phyloP scores from a whole-genome alignment of 2,329 filamentous ascomycete genomes.

The Celoporthe dispersa region DNA sequence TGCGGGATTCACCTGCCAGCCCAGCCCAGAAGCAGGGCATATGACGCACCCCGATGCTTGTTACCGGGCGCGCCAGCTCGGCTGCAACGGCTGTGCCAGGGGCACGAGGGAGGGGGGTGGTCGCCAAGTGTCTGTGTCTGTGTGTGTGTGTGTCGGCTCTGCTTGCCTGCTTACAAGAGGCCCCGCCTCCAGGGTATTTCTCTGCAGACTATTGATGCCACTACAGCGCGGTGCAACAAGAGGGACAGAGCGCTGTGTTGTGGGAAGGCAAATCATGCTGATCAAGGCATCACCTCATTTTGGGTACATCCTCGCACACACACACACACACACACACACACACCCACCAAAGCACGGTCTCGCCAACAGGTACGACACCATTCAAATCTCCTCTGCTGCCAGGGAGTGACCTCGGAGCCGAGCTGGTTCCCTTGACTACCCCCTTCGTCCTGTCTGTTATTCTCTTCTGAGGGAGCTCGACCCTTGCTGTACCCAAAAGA shows the following conservation, averaged over 20 bases:
- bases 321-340: background rate
- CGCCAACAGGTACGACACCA: background rate
- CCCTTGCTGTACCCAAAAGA: background rate
- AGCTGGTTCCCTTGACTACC: background rate
- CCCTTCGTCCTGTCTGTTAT: background rate
- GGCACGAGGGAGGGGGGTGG: background rate
- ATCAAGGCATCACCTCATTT: slow-evolving; percentile 21
- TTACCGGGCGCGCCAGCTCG: background rate
- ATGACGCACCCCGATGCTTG: slow-evolving; percentile 2
- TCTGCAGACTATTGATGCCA: slow-evolving; percentile 13
- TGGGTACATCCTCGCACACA: slow-evolving; percentile 17
- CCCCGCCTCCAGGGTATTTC: background rate
- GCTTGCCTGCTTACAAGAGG: slow-evolving; percentile 9
- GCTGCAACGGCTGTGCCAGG: slow-evolving; percentile 5
- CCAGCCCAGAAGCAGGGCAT: background rate
- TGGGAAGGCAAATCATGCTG: slow-evolving; percentile 8
- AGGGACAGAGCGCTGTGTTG: background rate
- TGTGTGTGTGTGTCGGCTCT: background rate
- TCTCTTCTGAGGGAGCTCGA: background rate
- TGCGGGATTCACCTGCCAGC: slow-evolving; percentile 9
- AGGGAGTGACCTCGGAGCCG: background rate
- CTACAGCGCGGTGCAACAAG: slow-evolving; percentile 1
- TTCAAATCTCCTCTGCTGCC: background rate
- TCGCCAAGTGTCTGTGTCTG: background rate
- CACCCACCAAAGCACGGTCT: background rate